Base-by-base conservation (phyloP, 805 yeast species). In the Candida hispaniensis region DNA sequence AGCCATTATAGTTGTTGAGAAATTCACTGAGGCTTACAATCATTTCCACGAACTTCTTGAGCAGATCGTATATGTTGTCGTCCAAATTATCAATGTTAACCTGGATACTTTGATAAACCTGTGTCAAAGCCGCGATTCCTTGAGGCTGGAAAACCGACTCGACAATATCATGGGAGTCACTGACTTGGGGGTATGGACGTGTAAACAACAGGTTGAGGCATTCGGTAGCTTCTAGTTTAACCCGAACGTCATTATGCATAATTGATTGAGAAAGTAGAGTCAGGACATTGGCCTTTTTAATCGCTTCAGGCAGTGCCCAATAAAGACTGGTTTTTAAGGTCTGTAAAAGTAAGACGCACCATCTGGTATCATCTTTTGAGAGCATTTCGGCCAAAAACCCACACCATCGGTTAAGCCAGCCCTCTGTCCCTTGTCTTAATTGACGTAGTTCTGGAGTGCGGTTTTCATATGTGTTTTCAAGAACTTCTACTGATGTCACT, bases 31-130 rank as follows among this genome's bases (percentile, higher is more conserved):
- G 60, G 0, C 85, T 79, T 14, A 91, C 93, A 19, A 86, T 73
- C 82, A 88, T 79, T 52, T 91, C 98, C 4, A 86, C 94, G 10
- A 88, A 68, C 58, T 88, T 88, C 54, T 91, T 91, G 42, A 81
- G 59, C 40, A 88, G 67, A 1, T 93, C 75, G 53, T 91, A 91
- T 20, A 71, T 66, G 39, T 69, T 71, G 47, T 85, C 96, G 48
- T 80, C 86, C 14, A 85, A 66, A 41, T 76, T 75, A 41, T 72
- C 71, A 3, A 75, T 52, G 43, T 73, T 71, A 34, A 80, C 65
- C 14, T 52, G 51, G 23, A 68, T 48, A 7, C 60, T 47, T 21
- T 70, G 64, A 53, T 76, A 86, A 18, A 82, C 80, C 28, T 64
- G 67, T 19, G 70, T 58, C 30, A 91, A 64, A 49, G 82, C 68